These are phyloP conservation scores for Phytophthora lateralis DNA, from an alignment of 352 stramenopile species.

Conservation along the genomic window DNA sequence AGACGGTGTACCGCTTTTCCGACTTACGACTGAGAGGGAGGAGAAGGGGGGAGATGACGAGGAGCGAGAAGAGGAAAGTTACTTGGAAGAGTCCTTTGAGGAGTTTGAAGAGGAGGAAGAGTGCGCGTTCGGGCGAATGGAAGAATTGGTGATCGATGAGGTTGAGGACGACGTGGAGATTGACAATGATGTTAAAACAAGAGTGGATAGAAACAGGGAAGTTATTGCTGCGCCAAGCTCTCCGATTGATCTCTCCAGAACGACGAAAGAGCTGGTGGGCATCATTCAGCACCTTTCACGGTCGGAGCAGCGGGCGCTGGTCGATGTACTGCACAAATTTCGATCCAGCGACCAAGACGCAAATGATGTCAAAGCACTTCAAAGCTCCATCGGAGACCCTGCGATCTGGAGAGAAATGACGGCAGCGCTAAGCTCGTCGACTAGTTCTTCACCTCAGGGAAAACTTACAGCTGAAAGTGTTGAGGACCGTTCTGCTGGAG, in stretches of 20 bases:
- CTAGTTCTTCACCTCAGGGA: neutral
- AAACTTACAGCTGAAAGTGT: neutral
- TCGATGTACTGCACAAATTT: constrained; percentile 70
- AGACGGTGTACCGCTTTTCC: constrained; percentile 42
- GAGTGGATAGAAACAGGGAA: neutral
- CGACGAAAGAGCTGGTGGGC: constrained; percentile 61
- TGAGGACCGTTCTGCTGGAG: neutral
- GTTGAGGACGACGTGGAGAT: constrained; percentile 31
- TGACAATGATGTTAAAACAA: constrained; percentile 2
- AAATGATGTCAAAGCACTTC: constrained; percentile 56
- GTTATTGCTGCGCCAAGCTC: neutral
- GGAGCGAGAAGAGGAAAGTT: constrained; percentile 57
- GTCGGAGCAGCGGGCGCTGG: constrained; percentile 65
- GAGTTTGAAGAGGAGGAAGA: constrained; percentile 66
- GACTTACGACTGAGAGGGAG: constrained; percentile 29
- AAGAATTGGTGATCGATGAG: constrained; percentile 38
- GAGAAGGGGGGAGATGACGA: constrained; percentile 20
- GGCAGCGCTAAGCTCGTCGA: constrained; percentile 29
- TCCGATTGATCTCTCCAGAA: constrained; percentile 40
- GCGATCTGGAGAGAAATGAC: constrained; percentile 79
- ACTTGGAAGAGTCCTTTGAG: constrained; percentile 87
- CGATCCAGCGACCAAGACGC: constrained; percentile 55
- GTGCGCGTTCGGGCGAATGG: neutral
- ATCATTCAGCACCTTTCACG: constrained; percentile 77
- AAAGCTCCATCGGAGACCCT: constrained; percentile 73